Percentiles rank a stretch among this genome's conserved stretches.
phyloP scores from a whole-genome alignment of 192 early-diverging fungal genomes.

The Phlyctochytrium planicorne region DNA sequence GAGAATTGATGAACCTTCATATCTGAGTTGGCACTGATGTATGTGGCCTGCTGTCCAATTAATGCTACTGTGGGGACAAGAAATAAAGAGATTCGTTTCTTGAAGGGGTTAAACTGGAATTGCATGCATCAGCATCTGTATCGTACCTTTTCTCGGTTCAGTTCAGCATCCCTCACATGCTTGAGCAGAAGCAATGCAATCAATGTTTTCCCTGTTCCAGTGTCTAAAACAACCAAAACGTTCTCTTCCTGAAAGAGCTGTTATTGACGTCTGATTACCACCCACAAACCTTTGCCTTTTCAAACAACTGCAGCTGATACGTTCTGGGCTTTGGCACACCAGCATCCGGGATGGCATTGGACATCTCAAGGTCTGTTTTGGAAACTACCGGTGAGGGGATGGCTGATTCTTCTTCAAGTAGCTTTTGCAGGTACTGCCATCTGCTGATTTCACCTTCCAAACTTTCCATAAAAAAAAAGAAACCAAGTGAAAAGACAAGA shows the following conservation, averaged over 20 bases:
- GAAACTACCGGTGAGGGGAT: too few species aligned
- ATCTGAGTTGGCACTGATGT: constrained; percentile 69
- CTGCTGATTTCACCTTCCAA: too few species aligned
- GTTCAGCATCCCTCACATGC: constrained; percentile 57
- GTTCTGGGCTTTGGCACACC: too few species aligned
- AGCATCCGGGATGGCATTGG: too few species aligned
- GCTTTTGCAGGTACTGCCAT: too few species aligned
- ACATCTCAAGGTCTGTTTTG: too few species aligned
- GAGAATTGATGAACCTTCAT: constrained; percentile 61
- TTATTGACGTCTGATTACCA: background rate
- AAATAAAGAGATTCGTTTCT: constrained; percentile 57
- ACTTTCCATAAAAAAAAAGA: too few species aligned
- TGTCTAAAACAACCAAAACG: constrained; percentile 87
- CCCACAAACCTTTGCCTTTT: constrained; percentile 47
- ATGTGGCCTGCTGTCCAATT: constrained; percentile 79
- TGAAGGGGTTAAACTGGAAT: constrained; percentile 3
- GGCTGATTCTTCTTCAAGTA: too few species aligned
- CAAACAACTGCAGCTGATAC: constrained; percentile 73
- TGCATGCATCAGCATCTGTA: background rate
- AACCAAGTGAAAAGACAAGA: too few species aligned
- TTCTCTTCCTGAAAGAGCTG: constrained; percentile 47
- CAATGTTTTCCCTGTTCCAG: constrained; percentile 92
- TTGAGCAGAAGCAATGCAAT: constrained; percentile 84
- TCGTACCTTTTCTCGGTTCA: background rate
- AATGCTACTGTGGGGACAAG: constrained; percentile 86